Base-by-base conservation (phyloP, 768 basidiomycete species). In the Lactarius sanguifluus region DNA sequence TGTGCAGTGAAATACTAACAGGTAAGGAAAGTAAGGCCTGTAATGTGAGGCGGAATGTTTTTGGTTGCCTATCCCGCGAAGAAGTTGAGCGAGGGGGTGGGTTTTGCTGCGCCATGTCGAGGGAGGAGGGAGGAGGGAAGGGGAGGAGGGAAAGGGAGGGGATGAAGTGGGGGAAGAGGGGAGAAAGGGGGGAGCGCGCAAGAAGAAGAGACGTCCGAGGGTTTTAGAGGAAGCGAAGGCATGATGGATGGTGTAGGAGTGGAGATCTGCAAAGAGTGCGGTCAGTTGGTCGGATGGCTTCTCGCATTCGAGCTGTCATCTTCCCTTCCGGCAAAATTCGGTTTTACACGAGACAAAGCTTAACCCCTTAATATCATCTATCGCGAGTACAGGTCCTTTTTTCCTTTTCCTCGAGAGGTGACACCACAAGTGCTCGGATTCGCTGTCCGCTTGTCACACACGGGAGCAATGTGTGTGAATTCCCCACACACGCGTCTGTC, bases 21-120 rank as follows among this genome's bases (percentile, higher is more conserved):
- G 82, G 81, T 2, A 83, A 67, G 12, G 77, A 57, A 57, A 81
- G 73, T 9, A 83, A 67, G 30, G 76, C 75, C 56, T 70, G 73
- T 23, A 74, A 69, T n/a, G 73, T 59, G 64, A 83, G 76, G 43
- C 65, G 72, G 71, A 75, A 66, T 28, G 76, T 75, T 69, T 72
- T 76, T 36, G 76, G 74, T 66, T 74, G 76, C 54, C 69, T 72
- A 34, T 66, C 62, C 5, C 57, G 45, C 20, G 69, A 68, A 57
- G 66, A 38, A 70, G 61, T 23, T 36, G 65, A 10, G 15, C 23
- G 41, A 43, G 64, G 7, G 28, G 50, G 32, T 20, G 36, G 58
- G 34, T 43, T 64, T 10, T 58, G 57, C 2, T 59, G 66, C 16
- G 62, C 45, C 70, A 70, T 67, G 56, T 55, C 16, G 30, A 62